Base-by-base conservation (phyloP, 108 stramenopile genomes). In the Nannochloropsis gaditana region DNA sequence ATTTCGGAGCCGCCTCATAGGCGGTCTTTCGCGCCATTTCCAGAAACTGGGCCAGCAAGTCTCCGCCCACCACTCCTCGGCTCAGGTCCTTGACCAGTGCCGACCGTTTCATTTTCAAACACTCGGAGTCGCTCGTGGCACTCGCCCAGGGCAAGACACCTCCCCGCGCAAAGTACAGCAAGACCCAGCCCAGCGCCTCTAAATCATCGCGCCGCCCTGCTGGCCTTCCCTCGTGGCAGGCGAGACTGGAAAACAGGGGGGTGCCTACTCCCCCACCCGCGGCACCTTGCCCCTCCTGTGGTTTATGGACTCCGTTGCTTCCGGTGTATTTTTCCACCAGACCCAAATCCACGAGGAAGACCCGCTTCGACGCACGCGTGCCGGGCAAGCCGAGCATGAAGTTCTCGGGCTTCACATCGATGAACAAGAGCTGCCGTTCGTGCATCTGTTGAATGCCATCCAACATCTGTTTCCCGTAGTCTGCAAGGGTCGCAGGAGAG, bases 381-480 rank as follows among this genome's bases (percentile, higher is more conserved):
- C 85, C 88, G 15, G 85, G 81, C 82, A 83, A 11, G 5, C 88
- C 88, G 9, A 89, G 80, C 83, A 85, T 85, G 83, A 89, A 89
- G 79, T 89, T 89, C 47, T 89, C 88, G 79, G 87, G 84, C 80
- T 89, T 89, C 44, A 89, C 88, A 42, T 89, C 88, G 5, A 89
- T 79, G 43, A 89, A 89, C 19, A 89, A 85, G 85, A 89, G 83
- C 47, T 73, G 45, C 80, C 17, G 43, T 41, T 79, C 79, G 80
- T 89, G 88, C 45, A 89, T 47, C n/a, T 79, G 17, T 9, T 50
- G 85, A 17, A 89, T 50, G 45, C 82, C 85, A 17, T 59, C 79
- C 5, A 89, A 85, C 88, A 89, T 89, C 88, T 85, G 85, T 43
- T 45, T 42, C 44, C 81, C 84, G 79, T 45, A 89, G 11, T 82